Evolutionary conservation across 2,329 filamentous ascomycete genomes (phyloP).

Genomic region (Microdochium bolleyi): DNA sequence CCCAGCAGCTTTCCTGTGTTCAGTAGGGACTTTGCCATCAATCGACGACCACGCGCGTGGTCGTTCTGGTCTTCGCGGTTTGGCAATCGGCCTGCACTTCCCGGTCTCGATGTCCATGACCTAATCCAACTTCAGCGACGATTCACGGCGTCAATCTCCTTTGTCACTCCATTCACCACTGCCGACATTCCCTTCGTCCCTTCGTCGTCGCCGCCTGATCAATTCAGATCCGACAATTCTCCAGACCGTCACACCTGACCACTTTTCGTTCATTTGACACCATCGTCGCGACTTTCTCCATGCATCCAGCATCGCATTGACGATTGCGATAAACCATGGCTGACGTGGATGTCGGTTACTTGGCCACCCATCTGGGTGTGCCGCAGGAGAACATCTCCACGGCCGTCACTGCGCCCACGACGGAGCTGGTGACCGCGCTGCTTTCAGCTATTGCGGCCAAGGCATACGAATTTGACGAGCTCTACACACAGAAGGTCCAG

Average conservation of each 20-base stretch:
- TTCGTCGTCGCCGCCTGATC: not conserved
- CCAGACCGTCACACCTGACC: not conserved
- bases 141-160: no score
- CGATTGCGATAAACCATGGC: conserved; percentile 37
- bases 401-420: conserved; percentile 60
- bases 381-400: conserved; percentile 55
- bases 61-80: no score
- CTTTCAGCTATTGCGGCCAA: conserved; percentile 69
- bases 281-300: not conserved
- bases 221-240: not conserved
- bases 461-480: conserved; percentile 71
- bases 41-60: no score
- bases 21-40: no score
- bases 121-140: no score
- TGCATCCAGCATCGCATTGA: not conserved
- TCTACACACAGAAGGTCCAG: conserved; percentile 82
- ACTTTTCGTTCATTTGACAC: not conserved
- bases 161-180: no score
- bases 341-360: conserved; percentile 61
- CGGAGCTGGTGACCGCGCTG: conserved; percentile 68
- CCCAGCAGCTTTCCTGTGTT: no score
- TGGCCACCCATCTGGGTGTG: conserved; percentile 64
- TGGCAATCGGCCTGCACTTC: no score
- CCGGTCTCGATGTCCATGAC: no score
- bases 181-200: no score